Evolutionary conservation across 805 yeast genomes (phyloP).

Genomic region (Huiozyma naganishii): DNA sequence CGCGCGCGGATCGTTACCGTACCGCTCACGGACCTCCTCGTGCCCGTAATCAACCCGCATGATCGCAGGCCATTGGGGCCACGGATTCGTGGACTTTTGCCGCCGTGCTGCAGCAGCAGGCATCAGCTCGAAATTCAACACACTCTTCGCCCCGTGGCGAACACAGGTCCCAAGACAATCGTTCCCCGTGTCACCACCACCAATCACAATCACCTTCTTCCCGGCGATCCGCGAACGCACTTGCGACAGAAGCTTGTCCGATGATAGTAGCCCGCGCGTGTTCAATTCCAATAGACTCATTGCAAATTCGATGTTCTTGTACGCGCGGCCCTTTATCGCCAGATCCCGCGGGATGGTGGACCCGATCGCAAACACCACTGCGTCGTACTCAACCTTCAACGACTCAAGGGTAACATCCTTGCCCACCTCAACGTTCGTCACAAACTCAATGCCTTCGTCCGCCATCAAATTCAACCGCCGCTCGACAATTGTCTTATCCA

Average conservation of each 20-base stretch:
- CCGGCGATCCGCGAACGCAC: slow-evolving; percentile 65
- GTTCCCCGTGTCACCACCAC: slow-evolving; percentile 99
- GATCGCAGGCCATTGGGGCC: slow-evolving; percentile 99
- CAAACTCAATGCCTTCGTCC: slow-evolving; percentile 80
- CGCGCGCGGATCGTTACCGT: slow-evolving; percentile 96
- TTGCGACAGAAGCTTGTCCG: slow-evolving; percentile 50
- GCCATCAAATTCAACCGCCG: slow-evolving; percentile 84
- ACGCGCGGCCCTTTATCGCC: slow-evolving; percentile 85
- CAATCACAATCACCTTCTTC: slow-evolving; percentile 89
- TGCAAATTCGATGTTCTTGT: slow-evolving; percentile 85
- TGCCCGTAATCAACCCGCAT: slow-evolving; percentile 98
- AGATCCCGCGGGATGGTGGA: slow-evolving; percentile 94
- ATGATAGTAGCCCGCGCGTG: slow-evolving; percentile 80
- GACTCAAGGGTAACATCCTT: slow-evolving; percentile 68
- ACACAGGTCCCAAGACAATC: slow-evolving; percentile 97
- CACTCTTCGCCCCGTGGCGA: slow-evolving; percentile 93
- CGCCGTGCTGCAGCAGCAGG: slow-evolving; percentile 86
- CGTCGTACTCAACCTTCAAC: slow-evolving; percentile 56
- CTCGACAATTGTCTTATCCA: slow-evolving; percentile 85
- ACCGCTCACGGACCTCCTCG: slow-evolving; percentile 86
- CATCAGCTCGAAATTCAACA: slow-evolving; percentile 83
- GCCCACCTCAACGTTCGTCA: slow-evolving; percentile 72
- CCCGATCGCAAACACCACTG: slow-evolving; percentile 86
- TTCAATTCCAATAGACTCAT: slow-evolving; percentile 84
- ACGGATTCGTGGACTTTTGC: slow-evolving; percentile 64